These are phyloP conservation scores for Pyrenophora tritici-repentis DNA, from an alignment of 2,329 filamentous ascomycete species.

Conservation along the genomic window DNA sequence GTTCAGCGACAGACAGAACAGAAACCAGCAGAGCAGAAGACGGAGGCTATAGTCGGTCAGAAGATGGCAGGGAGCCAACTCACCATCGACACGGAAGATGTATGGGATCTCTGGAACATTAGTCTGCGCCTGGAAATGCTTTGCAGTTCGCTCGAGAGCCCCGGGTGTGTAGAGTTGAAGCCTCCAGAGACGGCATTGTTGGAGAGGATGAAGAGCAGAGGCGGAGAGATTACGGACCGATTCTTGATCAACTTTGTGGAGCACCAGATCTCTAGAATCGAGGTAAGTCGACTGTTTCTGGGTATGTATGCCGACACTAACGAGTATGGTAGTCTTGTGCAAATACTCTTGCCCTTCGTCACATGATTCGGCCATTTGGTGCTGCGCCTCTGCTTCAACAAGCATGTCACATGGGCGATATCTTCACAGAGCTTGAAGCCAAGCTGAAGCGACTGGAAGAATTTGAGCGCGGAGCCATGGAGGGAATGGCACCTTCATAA, in stretches of 20 bases:
- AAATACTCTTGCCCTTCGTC: conserved; percentile 76
- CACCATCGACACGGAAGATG: conserved; percentile 79
- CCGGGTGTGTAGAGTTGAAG: conserved; percentile 66
- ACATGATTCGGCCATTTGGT: conserved; percentile 75
- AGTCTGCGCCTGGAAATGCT: conserved; percentile 90
- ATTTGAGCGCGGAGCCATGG: conserved; percentile 37
- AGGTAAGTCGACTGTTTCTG: conserved; percentile 64
- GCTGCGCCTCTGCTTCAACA: conserved; percentile 68
- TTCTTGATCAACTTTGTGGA: conserved; percentile 90
- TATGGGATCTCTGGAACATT: conserved; percentile 90
- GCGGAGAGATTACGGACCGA: conserved; percentile 84
- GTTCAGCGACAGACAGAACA: conserved; percentile 62
- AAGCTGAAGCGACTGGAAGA: conserved; percentile 67
- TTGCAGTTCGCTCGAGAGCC: conserved; percentile 82
- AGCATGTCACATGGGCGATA: conserved; percentile 74
- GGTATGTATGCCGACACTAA: conserved; percentile 22
- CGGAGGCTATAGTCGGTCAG: conserved; percentile 61
- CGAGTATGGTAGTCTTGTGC: conserved; percentile 70
- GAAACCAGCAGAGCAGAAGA: conserved; percentile 42
- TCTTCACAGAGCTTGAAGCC: conserved; percentile 66
- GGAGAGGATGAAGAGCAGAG: conserved; percentile 71
- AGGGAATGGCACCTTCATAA: conserved; percentile 35
- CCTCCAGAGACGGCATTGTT: conserved; percentile 82
- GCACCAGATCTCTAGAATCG: conserved; percentile 93
- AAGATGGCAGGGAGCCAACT: conserved; percentile 68